Evolutionary conservation across 169 alveolate species (phyloP), one percentile per base, ranked within the genome.

Genomic region (Hepatocystis sp.): DNA sequence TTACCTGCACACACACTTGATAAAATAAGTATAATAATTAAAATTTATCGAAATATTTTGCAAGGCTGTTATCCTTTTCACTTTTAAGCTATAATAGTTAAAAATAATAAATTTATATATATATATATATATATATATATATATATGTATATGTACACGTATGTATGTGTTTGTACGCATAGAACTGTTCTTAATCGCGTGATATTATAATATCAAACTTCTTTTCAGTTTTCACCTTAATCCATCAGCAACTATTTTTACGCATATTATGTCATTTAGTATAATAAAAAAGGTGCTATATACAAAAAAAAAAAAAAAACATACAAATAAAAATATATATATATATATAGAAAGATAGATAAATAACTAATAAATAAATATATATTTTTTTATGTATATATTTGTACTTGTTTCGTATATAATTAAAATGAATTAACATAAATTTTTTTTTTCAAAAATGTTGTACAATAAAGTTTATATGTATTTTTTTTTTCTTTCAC

Each of bases 221-320:
- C 3, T 34, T 52, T 19, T 13, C 15, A 10, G 17, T 32, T 67
- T 53, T 67, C 55, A 67, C 85, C 85, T 30, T 13, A 51, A 21
- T 25, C 85, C 85, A 21, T 51, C 34, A 3, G 85, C 28, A 21
- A 34, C 64, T 40, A 67, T 30, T 56, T 67, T 36, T 34, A 53
- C 19, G 13, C 85, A 67, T 25, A 52, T 56, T 5, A 67, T 67
- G 23, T 67, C 85, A 44, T 67, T 67, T 44, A 67, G 60, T 40
- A 67, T 27, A 60, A 67, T 67, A 56, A 51, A 67, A 44, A 67
- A 36, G 66, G 67, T 52, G 55, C 85, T 67, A 4, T 17, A 52
- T n/a, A n/a, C n/a, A n/a, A 51, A 32, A 66, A 30, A 39, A 21
- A 39, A 7, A 17, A 4, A 58, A 32, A 4, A 17, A 34, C 1